These are phyloP conservation scores for Phytophthora sp. DNA, from an alignment of 352 stramenopile species.

Conservation along the genomic window DNA sequence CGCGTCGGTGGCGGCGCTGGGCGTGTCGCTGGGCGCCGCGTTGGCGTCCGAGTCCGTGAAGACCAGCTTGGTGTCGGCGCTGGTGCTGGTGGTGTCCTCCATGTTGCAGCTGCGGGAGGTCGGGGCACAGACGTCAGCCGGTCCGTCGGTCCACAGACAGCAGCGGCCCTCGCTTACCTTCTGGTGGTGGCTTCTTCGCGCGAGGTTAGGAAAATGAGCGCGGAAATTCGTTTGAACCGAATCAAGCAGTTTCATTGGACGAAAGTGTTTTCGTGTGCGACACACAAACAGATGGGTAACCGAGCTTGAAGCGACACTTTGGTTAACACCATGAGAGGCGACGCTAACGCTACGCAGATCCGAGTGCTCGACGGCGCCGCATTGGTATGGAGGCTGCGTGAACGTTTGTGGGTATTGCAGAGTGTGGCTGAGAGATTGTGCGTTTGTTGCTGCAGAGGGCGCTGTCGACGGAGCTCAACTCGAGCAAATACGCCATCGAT, in stretches of 20 bases:
- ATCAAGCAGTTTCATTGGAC: conserved; percentile 8
- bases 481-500: conserved; percentile 82
- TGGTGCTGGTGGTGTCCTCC: conserved; percentile 38
- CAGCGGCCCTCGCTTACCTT: no score
- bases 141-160: no score
- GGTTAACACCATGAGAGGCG: conserved; percentile 16
- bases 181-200: conserved; percentile 16
- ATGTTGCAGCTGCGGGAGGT: conserved; percentile 12
- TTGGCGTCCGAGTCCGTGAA: conserved; percentile 33
- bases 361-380: conserved; percentile 44
- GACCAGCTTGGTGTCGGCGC: conserved; percentile 33
- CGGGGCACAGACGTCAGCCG: background rate
- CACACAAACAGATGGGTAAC: conserved; percentile 10
- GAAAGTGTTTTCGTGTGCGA: conserved; percentile 5
- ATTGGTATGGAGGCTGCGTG: conserved; percentile 28
- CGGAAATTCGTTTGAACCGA: conserved; percentile 28
- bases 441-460: conserved; percentile 19
- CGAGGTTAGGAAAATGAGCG: conserved; percentile 16
- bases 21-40: conserved; percentile 18
- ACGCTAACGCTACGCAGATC: conserved; percentile 35
- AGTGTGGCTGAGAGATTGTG: background rate
- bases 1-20: conserved; percentile 15
- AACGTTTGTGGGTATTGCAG: background rate
- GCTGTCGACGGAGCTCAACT: conserved; percentile 73
- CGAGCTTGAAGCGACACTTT: conserved; percentile 26